Percentiles rank a stretch among this genome's conserved stretches.
These are phyloP conservation scores for Iberis pinnata DNA, from an alignment of 345 rosid genomes.

Conservation along the genomic window DNA sequence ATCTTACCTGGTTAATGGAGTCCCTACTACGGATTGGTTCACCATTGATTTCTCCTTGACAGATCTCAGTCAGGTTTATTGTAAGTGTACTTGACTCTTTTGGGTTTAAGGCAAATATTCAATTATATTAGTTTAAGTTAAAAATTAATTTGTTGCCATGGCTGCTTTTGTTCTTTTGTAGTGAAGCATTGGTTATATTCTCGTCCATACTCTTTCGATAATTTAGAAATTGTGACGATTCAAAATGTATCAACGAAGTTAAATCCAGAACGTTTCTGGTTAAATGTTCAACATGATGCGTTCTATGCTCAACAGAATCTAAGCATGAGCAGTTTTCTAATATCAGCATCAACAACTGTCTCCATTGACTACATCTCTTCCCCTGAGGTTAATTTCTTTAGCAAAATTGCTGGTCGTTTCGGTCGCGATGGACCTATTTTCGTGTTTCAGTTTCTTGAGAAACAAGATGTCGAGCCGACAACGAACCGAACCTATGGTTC, in stretches of 20 bases:
- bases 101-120: too few species aligned
- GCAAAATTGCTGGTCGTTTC: background rate
- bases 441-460: background rate
- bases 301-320: background rate
- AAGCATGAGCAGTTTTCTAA: background rate
- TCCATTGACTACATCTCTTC: background rate
- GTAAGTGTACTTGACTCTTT: background rate
- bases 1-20: background rate
- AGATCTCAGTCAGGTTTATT: background rate
- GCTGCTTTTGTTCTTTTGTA: too few species aligned
- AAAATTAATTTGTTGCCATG: too few species aligned
- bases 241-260: background rate
- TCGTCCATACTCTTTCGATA: too few species aligned
- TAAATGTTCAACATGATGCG: background rate
- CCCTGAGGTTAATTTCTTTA: background rate
- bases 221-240: background rate
- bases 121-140: too few species aligned
- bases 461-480: background rate
- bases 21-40: background rate
- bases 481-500: background rate
- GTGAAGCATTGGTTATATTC: too few species aligned
- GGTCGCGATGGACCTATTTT: background rate
- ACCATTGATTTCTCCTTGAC: background rate
- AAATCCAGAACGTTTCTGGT: background rate
- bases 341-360: background rate